These are phyloP conservation scores for Anisogramma anomala DNA, from an alignment of 2,329 filamentous ascomycete genomes.

Conservation along the genomic window DNA sequence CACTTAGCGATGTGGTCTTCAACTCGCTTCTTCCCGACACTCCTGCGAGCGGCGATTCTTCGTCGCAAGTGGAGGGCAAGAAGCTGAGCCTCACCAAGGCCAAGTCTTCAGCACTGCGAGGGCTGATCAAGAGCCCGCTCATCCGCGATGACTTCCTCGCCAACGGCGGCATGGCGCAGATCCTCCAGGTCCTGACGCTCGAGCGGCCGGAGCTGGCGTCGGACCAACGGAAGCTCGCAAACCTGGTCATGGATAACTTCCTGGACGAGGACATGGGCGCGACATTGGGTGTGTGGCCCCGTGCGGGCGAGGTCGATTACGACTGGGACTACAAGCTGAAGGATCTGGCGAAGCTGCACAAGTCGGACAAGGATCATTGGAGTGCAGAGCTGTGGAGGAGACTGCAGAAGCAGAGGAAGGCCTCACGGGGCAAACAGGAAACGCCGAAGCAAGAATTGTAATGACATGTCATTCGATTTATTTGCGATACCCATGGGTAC, in stretches of 20 bases:
- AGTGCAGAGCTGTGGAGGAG: conserved; percentile 30
- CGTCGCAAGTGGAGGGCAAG: conserved; percentile 13
- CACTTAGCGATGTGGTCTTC: conserved; percentile 31
- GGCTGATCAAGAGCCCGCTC: conserved; percentile 40
- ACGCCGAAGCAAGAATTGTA: conserved; percentile 7
- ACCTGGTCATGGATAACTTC: conserved; percentile 53
- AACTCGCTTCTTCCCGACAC: conserved; percentile 23
- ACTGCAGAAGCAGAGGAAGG: conserved; percentile 22
- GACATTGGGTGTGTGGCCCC: conserved; percentile 44
- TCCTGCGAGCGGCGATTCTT: conserved; percentile 14
- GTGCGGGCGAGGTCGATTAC: conserved; percentile 26
- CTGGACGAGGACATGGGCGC: conserved; percentile 56
- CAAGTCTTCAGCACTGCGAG: conserved; percentile 40
- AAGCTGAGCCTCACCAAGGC: conserved; percentile 21
- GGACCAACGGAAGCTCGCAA: conserved; percentile 42
- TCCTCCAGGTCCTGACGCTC: conserved; percentile 41
- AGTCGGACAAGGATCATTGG: conserved; percentile 31
- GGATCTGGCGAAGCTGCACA: conserved; percentile 27
- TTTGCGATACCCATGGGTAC: background rate
- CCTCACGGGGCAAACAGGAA: background rate
- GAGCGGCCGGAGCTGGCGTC: conserved; percentile 36
- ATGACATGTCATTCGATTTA: background rate
- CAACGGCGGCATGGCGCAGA: conserved; percentile 39
- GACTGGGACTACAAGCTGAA: conserved; percentile 47
- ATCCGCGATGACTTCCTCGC: conserved; percentile 46